Evolutionary conservation across 768 basidiomycete species (phyloP), one percentile per base, ranked within the genome.

Genomic region (Russula dissimulans): DNA sequence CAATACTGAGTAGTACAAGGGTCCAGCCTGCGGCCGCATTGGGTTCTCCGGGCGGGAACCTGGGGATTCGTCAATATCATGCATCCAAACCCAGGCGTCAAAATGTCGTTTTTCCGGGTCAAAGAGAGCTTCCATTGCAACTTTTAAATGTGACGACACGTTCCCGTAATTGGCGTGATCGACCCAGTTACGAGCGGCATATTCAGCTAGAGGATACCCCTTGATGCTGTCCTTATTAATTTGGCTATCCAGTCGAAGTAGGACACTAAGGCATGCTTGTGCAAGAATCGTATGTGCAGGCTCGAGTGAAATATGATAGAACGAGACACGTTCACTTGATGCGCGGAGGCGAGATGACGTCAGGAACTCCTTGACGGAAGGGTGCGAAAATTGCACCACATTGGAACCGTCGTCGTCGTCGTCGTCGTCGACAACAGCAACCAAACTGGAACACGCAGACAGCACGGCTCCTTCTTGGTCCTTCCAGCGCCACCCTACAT

Each of bases 41-140:
- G 1, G 3, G 31, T 2, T 1, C 1, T 15, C 1, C 2, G 15
- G 1, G 5, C 3, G 3, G 0, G 1, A 1, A 3, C 0, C 3
- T 15, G 6, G 18, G 18, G 4, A 0, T 17, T 3, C 29, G n/a
- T 54, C 53, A 0, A 54, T 32, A 31, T 54, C 42, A 6, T 32
- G n/a, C 2, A 43, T n/a, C 9, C 5, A 3, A 11, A 42, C 15
- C 53, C 53, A 54, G 0, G 6, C n/a, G 1, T 0, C 1, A 14
- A 54, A 54, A 31, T 43, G 39, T 14, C 41, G 53, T 32, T 18
- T 43, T 17, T 43, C n/a, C 3, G 3, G 29, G 31, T 54, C n/a
- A 12, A 54, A 54, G 6, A 54, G n/a, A 7, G 11, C 4, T 32
- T 54, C 31, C 53, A 43, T 42, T 17, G 29, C 41, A 3, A 12